Evolutionary conservation across 768 basidiomycete genomes (phyloP), one percentile per base, ranked within the genome.

Genomic region (Termitomyces sp.): DNA sequence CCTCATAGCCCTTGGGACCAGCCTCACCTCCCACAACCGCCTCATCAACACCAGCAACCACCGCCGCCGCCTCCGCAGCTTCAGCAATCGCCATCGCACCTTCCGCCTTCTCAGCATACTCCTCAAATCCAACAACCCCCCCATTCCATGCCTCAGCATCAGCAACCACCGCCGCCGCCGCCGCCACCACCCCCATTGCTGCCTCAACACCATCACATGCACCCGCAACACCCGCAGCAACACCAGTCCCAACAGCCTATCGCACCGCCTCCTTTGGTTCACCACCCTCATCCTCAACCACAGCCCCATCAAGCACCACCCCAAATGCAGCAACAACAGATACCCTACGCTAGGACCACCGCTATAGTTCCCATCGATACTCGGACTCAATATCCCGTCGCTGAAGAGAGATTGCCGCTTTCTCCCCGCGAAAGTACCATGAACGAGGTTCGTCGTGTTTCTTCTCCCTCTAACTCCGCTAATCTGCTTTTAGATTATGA

Each of bases 401-500:
- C 60, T 54, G 76, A 78, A 13, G 77, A 77, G 36, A 74, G 75
- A 34, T 64, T 69, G 6, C 66, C 72, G 8, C 65, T 72, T 27
- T 69, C 47, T 22, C 69, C 69, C 18, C 73, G 73, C 11, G 73
- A 75, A 55, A 75, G 65, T 58, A 70, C 76, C 15, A 75, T 84
- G 71, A 60, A 73, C 24, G 78, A 82, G 73, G 82, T 80, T 65
- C 51, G 68, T 66, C 44, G 22, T 52, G 15, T 24, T 9, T 11
- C 22, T 39, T 47, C 55, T 48, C 34, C n/a, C 16, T 18, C 30
- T 5, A 16, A 16, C 22, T 49, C 13, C 30, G 24, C 44, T 59
- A 58, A 57, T 44, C 55, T 50, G 37, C 57, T 58, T n/a, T 58
- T 63, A 88, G 86, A 84, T 88, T 48, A 69, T 82, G 55, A 76